phyloP scores from a whole-genome alignment of 2,329 filamentous ascomycete species.

The Sporothrix globosa region DNA sequence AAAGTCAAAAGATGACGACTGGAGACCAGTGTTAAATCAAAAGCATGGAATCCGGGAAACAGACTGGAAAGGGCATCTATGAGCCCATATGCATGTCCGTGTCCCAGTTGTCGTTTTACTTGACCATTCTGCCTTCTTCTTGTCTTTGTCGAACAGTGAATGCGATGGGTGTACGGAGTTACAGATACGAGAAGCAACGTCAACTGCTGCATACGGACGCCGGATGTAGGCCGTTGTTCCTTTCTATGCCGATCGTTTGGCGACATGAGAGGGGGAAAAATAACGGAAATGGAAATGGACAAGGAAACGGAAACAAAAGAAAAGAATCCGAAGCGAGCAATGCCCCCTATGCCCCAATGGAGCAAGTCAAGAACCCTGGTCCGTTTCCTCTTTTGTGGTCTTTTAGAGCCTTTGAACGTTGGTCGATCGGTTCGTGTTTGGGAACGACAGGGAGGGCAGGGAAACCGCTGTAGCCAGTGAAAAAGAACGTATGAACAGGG shows the following conservation, averaged over 20 bases:
- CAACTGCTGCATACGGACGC: neutral
- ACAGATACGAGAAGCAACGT: neutral
- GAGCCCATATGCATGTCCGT: neutral
- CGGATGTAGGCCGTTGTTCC: neutral
- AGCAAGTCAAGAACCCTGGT: neutral
- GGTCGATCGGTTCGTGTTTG: constrained; percentile 21
- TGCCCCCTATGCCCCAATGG: neutral
- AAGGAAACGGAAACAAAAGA: constrained; percentile 17
- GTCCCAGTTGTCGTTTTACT: neutral
- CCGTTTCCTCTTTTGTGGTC: neutral
- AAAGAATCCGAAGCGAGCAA: neutral
- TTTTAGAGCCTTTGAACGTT: neutral
- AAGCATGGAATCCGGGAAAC: neutral
- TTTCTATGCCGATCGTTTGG: neutral
- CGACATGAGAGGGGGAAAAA: neutral
- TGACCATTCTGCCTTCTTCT: neutral
- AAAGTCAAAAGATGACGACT: neutral
- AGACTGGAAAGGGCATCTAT: neutral
- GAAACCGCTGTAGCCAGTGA: neutral
- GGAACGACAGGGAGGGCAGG: neutral
- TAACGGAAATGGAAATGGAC: neutral
- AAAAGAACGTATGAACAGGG: too few relatives aligned
- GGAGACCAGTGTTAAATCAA: neutral
- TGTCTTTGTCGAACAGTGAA: too few relatives aligned
- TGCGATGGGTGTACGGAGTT: neutral